Evolutionary conservation across 768 basidiomycete genomes (phyloP), one percentile per base, ranked within the genome.

Genomic region (Mrakia hoshinonis): DNA sequence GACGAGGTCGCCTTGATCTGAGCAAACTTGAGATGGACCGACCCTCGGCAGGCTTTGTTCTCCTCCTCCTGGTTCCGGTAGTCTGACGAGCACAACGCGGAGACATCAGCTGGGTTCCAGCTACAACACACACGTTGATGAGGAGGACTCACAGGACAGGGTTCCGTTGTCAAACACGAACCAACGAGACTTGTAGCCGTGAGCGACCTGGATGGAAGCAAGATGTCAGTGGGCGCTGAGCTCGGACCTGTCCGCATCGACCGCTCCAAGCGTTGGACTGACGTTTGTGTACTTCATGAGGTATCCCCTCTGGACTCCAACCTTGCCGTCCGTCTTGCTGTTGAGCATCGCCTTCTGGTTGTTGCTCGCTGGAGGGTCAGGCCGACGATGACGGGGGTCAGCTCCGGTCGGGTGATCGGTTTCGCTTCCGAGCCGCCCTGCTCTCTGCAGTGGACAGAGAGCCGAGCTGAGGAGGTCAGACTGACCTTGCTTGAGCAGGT

Each of bases 61-160:
- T 97, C 93, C 77, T 97, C 94, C 74, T 91, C 91, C 77, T 92
- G 90, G 75, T 89, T 87, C 22, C 89, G 87, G 77, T 90, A 96
- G 79, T 92, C 89, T 79, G 79, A 72, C 18, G 74, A 6, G 69
- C 26, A 29, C 24, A 29, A 24, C 22, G 5, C 36, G 68, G 20
- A 34, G 69, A 12, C 5, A 31, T 24, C 58, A 22, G 18, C 31
- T 34, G 46, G 24, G 22, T 51, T 24, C 24, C 18, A 34, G 24
- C 12, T 0, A 10, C 2, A 3, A 22, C 7, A 18, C 9, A 58
- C n/a, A n/a, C n/a, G 0, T 6, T 58, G 26, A n/a, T 26, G 15
- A 52, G 26, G 26, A 15, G 2, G 0, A 84, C 89, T 31, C 77
- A 90, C 91, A 92, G 22, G 89, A 91, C n/a, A 94, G 79, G 31